phyloP scores from a whole-genome alignment of 164 flowering plant species.

The Magnolia changhungtana region DNA sequence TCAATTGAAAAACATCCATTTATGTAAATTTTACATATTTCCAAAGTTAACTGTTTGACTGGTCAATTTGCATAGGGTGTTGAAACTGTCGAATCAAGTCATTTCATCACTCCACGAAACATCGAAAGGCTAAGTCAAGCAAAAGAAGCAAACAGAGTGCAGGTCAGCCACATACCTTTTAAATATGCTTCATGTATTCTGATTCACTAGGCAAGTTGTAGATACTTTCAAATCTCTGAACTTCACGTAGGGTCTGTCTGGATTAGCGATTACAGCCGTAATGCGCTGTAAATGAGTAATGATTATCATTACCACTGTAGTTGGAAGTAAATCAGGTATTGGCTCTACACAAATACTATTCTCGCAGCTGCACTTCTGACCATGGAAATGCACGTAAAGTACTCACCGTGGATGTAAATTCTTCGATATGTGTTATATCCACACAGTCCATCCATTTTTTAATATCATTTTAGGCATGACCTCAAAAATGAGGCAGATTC shows the following conservation, averaged over 20 bases:
- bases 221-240: neutral
- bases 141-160: constrained; percentile 80
- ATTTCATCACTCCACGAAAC: constrained; percentile 77
- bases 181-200: neutral
- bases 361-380: too few species aligned
- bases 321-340: too few species aligned
- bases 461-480: too few species aligned
- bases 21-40: neutral
- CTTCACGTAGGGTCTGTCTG: neutral
- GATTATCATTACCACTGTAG: too few species aligned
- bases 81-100: constrained; percentile 62
- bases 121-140: constrained; percentile 85
- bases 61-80: constrained; percentile 52
- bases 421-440: too few species aligned
- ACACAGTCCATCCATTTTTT: too few species aligned
- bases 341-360: too few species aligned
- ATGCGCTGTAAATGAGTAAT: too few species aligned
- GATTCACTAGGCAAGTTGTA: neutral
- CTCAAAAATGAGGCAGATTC: too few species aligned
- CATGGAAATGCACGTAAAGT: too few species aligned
- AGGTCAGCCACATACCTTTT: constrained; percentile 39
- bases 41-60: neutral
- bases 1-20: neutral
- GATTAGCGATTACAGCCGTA: neutral
- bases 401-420: too few species aligned